Base-by-base conservation (phyloP, 768 basidiomycete genomes). In the Russula abietina region DNA sequence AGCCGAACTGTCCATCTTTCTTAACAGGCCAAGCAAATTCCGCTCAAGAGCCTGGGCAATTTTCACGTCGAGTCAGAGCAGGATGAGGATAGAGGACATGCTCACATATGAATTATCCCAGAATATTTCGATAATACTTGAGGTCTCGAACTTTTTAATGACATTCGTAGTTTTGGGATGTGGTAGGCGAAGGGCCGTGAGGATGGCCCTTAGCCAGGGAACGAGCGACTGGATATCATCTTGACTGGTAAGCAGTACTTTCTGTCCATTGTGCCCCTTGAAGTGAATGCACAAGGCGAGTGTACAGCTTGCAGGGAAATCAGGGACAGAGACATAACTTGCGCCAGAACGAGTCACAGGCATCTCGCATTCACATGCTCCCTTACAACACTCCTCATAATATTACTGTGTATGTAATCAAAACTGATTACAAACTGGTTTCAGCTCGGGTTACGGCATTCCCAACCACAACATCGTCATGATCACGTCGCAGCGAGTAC, bases 281-380 rank as follows among this genome's bases (percentile, higher is more conserved):
- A 64, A 64, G 22, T 36, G 57, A 36, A 64, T 60, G 24, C 63
- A 59, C 30, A 64, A 55, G 22, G 53, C 58, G 48, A 60, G 28
- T 28, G 63, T 64, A 5, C n/a, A n/a, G n/a, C n/a, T n/a, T n/a
- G n/a, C n/a, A n/a, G n/a, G n/a, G n/a, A n/a, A n/a, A n/a, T n/a
- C n/a, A n/a, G n/a, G n/a, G n/a, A n/a, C n/a, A n/a, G n/a, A n/a
- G n/a, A n/a, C n/a, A n/a, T n/a, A n/a, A n/a, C n/a, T n/a, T n/a
- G n/a, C n/a, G n/a, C n/a, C n/a, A n/a, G n/a, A n/a, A n/a, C n/a
- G 39, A 19, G 36, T 36, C 36, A 28, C 30, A 19, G 28, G 39
- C 57, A 62, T 59, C n/a, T 46, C 39, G 36, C 32, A 46, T 26
- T 33, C 33, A 5, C 28, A 11, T 11, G 11, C 11, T 30, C 30